Conservation (phyloP, 2,329 filamentous ascomycete species). For the Diaporthe helianthi region DNA sequence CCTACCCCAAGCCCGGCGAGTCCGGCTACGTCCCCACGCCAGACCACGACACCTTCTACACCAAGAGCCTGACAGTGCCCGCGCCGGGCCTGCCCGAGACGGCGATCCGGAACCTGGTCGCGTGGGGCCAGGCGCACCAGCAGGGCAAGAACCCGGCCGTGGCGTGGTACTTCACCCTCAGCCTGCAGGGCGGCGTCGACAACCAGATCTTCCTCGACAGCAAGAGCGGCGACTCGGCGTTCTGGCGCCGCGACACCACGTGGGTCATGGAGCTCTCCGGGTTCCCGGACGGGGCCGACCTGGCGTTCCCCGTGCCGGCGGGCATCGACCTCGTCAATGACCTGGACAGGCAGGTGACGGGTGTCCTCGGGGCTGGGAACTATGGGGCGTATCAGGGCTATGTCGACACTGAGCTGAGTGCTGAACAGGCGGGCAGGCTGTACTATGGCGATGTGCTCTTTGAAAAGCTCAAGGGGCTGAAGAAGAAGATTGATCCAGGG, state of each 20-base stretch:
- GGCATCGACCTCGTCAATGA: constrained; percentile 38
- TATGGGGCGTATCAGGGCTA: constrained; percentile 44
- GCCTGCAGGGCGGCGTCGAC: constrained; percentile 42
- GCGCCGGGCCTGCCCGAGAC: constrained; percentile 35
- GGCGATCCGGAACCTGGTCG: constrained; percentile 40
- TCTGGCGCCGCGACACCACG: constrained; percentile 39
- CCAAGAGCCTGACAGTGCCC: constrained; percentile 45
- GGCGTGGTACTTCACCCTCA: constrained; percentile 41
- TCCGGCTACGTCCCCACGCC: neutral
- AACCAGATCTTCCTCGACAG: constrained; percentile 38
- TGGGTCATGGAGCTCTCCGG: constrained; percentile 41
- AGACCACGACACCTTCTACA: constrained; percentile 43
- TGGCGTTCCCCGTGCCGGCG: constrained; percentile 29
- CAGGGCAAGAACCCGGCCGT: constrained; percentile 33
- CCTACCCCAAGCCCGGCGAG: constrained; percentile 9
- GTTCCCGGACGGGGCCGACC: constrained; percentile 1
- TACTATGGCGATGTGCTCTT: constrained; percentile 41
- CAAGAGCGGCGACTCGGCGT: constrained; percentile 37
- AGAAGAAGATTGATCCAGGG: constrained; percentile 44
- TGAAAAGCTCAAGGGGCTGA: constrained; percentile 43
- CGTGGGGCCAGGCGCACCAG: constrained; percentile 35
- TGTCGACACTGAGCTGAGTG: constrained; percentile 40
- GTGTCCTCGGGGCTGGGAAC: constrained; percentile 32
- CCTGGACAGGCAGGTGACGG: constrained; percentile 38
- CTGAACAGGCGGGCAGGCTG: constrained; percentile 38